Evolutionary conservation across 495 filamentous ascomycete genomes (phyloP).

Genomic region (Corynascus novoguineensis): DNA sequence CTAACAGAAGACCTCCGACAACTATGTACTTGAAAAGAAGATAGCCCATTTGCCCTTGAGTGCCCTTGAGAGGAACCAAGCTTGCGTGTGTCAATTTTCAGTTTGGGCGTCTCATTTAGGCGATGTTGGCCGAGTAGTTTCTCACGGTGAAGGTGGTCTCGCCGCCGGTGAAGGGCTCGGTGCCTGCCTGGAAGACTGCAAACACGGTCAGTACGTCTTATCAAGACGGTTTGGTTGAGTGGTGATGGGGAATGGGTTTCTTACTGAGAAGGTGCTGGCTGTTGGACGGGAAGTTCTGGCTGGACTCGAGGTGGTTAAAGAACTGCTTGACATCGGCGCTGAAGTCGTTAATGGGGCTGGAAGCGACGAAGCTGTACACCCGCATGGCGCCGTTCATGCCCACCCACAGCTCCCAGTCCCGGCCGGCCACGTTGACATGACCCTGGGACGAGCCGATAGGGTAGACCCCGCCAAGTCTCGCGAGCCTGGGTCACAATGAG

Average conservation of each 20-base stretch:
- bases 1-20: too few relatives aligned
- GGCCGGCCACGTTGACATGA: conserved; percentile 31
- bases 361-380: conserved; percentile 7
- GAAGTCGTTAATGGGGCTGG: background rate
- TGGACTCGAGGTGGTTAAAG: background rate
- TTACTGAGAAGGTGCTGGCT: conserved; percentile 3
- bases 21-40: too few relatives aligned
- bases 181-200: background rate
- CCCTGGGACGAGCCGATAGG: conserved; percentile 39
- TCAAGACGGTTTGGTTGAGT: background rate
- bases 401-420: conserved; percentile 40
- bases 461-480: conserved; percentile 34
- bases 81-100: too few relatives aligned
- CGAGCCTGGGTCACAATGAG: conserved; percentile 29
- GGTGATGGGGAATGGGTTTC: background rate
- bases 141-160: background rate
- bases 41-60: too few relatives aligned
- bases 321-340: conserved; percentile 6
- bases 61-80: too few relatives aligned
- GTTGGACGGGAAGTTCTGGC: background rate
- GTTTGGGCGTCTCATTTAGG: background rate
- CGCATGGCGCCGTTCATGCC: conserved; percentile 21
- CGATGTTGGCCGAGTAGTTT: background rate
- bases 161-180: background rate
- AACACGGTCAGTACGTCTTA: background rate